phyloP scores from a whole-genome alignment of 306 rosid genomes.

The Cucumis melo region DNA sequence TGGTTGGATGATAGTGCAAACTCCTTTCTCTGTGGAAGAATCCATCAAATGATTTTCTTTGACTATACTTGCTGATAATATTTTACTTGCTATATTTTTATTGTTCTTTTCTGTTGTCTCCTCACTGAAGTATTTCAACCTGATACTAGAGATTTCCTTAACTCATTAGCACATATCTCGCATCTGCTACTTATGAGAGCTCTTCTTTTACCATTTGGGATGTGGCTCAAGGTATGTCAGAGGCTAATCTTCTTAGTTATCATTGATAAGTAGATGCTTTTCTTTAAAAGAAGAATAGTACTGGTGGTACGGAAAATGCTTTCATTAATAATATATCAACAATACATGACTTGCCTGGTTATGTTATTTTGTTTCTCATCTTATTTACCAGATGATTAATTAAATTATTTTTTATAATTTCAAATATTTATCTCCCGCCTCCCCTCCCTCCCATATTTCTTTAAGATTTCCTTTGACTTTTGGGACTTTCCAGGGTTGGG shows the following conservation, averaged over 20 bases:
- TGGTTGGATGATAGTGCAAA: neutral
- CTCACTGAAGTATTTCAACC: neutral
- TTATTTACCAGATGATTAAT: neutral
- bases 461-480: conserved; percentile 4
- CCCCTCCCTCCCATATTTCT: neutral
- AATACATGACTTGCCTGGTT: neutral
- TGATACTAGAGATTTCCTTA: conserved; percentile 27
- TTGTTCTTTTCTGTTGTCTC: neutral
- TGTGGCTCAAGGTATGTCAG: conserved; percentile 69
- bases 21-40: neutral
- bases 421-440: neutral
- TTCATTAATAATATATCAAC: neutral
- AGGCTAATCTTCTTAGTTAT: neutral
- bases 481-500: conserved; percentile 44
- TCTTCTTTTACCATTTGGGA: conserved; percentile 88
- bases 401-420: neutral
- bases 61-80: neutral
- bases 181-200: conserved; percentile 81
- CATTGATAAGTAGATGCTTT: neutral
- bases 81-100: neutral
- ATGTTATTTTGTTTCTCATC: neutral
- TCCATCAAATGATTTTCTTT: neutral
- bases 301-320: neutral
- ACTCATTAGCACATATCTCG: conserved; percentile 55
- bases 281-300: neutral